Conservation (phyloP, 2,329 filamentous ascomycete genomes). For the Dothistroma septosporum region DNA sequence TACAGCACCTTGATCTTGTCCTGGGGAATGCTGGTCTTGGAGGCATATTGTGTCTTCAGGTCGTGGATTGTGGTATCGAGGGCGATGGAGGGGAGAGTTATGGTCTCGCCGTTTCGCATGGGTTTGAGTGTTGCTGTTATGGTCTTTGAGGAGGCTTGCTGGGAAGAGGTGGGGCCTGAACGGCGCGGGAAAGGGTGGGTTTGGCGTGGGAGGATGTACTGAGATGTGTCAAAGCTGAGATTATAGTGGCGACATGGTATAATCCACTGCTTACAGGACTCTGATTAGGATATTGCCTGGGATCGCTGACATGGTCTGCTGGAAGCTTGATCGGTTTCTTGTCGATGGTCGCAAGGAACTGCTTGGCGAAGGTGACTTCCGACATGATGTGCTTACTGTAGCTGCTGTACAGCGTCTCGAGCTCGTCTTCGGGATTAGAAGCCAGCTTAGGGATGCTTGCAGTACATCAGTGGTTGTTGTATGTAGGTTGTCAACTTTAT, state of each 20-base stretch:
- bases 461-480: neutral
- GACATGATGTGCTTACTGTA: slow-evolving; percentile 61
- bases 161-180: slow-evolving; percentile 40
- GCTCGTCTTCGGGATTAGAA: slow-evolving; percentile 1
- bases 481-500: neutral
- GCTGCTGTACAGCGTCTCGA: slow-evolving; percentile 26
- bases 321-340: slow-evolving; percentile 73
- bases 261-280: slow-evolving; percentile 59
- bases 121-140: slow-evolving; percentile 65
- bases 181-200: slow-evolving; percentile 50
- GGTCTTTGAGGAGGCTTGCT: slow-evolving; percentile 37
- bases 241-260: neutral
- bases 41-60: slow-evolving; percentile 66
- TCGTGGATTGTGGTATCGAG: slow-evolving; percentile 71
- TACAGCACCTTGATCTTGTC: slow-evolving; percentile 81
- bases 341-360: slow-evolving; percentile 77
- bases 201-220: slow-evolving; percentile 70
- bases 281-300: slow-evolving; percentile 69
- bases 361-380: slow-evolving; percentile 63
- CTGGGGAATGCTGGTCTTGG: slow-evolving; percentile 59
- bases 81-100: slow-evolving; percentile 59
- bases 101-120: slow-evolving; percentile 65
- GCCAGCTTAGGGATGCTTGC: slow-evolving; percentile 9
- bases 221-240: slow-evolving; percentile 5
- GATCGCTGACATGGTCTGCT: slow-evolving; percentile 86